Evolutionary conservation across 2,329 filamentous ascomycete species (phyloP).

Genomic region (Verticillium alfalfae): DNA sequence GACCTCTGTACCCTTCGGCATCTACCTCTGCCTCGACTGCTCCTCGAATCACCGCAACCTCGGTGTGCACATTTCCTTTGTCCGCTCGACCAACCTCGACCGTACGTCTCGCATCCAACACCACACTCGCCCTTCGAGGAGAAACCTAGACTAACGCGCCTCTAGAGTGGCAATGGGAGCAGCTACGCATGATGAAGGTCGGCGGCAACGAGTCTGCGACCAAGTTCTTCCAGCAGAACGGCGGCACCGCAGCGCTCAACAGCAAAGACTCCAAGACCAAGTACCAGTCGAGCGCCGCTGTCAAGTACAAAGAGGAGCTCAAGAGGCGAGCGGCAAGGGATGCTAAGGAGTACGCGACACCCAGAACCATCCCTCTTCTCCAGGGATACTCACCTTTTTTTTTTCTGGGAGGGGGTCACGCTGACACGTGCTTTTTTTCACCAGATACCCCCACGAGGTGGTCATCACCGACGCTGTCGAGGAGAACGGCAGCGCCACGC

Average conservation of each 20-base stretch:
- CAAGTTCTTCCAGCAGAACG: conserved; percentile 97
- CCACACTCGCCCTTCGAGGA: not conserved
- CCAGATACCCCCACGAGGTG: conserved; percentile 78
- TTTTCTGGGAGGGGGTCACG: not conserved
- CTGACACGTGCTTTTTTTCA: conserved; percentile 15
- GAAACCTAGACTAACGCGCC: conserved; percentile 10
- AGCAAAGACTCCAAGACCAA: conserved; percentile 98
- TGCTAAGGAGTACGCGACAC: conserved; percentile 63
- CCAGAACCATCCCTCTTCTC: not conserved
- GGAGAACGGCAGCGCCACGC: conserved; percentile 64
- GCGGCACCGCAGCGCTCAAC: conserved; percentile 85
- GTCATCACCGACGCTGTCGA: conserved; percentile 71
- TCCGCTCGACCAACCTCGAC: conserved; percentile 96
- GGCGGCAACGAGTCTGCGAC: conserved; percentile 97
- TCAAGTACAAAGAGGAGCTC: conserved; percentile 96
- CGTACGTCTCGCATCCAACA: conserved; percentile 55
- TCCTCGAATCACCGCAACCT: conserved; percentile 96
- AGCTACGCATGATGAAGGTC: conserved; percentile 95
- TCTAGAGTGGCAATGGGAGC: conserved; percentile 96
- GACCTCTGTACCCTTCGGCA: conserved; percentile 95
- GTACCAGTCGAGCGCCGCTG: conserved; percentile 88
- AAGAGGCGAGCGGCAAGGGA: conserved; percentile 80
- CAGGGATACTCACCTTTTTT: not conserved
- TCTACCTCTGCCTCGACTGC: conserved; percentile 97
- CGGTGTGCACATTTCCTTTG: conserved; percentile 98